Percentiles rank a stretch among this genome's conserved stretches.
These are phyloP conservation scores for Begonia masoniana DNA, from an alignment of 306 rosid genomes.

Conservation along the genomic window DNA sequence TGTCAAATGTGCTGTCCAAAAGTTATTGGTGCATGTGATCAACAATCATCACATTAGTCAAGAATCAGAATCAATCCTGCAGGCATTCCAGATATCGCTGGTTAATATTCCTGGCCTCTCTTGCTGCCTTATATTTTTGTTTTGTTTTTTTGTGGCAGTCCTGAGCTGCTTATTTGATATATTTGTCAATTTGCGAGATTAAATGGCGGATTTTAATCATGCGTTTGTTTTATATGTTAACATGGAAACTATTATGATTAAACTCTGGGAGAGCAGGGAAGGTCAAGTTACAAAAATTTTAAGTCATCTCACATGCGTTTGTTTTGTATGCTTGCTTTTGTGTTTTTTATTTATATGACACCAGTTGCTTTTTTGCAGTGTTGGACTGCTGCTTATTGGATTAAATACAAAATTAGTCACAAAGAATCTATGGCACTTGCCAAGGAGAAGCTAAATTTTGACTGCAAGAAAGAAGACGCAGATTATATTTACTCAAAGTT, in stretches of 20 bases:
- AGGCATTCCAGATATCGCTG: conserved; percentile 82
- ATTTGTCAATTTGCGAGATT: neutral
- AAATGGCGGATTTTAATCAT: too few relatives aligned
- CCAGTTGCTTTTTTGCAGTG: conserved; percentile 26
- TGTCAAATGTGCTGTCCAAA: conserved; percentile 28
- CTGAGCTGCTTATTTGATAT: too few relatives aligned
- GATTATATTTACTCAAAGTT: conserved; percentile 41
- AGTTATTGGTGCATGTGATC: conserved; percentile 49
- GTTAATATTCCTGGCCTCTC: conserved; percentile 33
- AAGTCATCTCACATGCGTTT: too few relatives aligned
- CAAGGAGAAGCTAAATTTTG: conserved; percentile 42
- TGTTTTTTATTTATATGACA: too few relatives aligned
- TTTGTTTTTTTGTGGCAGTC: neutral
- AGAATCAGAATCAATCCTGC: conserved; percentile 38
- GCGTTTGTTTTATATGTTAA: neutral
- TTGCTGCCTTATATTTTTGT: conserved; percentile 2
- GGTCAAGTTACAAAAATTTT: too few relatives aligned
- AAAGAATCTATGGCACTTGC: conserved; percentile 46
- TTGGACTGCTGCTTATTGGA: conserved; percentile 64
- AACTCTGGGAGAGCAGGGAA: too few relatives aligned
- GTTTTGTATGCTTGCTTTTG: too few relatives aligned
- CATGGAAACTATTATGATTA: neutral
- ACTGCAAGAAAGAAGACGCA: conserved; percentile 48
- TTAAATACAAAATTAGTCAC: conserved; percentile 46
- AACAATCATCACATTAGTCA: conserved; percentile 37